Percentiles rank a stretch among this genome's conserved stretches.
These are phyloP conservation scores for Clonostachys solani DNA, from an alignment of 2,329 filamentous ascomycete genomes.

Conservation along the genomic window DNA sequence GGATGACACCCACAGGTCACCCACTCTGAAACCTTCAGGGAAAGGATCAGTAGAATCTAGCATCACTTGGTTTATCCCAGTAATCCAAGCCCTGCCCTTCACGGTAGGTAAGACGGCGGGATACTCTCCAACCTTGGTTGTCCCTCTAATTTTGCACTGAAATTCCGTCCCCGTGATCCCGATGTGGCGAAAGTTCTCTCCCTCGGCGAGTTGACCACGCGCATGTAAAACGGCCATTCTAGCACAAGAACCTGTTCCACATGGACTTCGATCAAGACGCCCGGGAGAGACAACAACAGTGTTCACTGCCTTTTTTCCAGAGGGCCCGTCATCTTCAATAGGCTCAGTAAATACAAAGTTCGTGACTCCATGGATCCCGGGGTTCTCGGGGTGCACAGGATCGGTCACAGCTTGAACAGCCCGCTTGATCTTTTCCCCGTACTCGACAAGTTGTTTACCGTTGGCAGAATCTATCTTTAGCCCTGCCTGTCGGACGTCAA, in stretches of 20 bases:
- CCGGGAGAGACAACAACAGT: too few species aligned
- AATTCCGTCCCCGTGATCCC: too few species aligned
- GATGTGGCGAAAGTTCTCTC: too few species aligned
- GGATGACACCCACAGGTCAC: too few species aligned
- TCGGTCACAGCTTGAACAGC: background rate
- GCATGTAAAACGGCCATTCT: too few species aligned
- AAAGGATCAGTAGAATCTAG: slow-evolving; percentile 33
- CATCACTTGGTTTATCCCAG: slow-evolving; percentile 28
- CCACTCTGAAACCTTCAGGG: slow-evolving; percentile 18
- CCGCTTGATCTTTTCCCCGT: slow-evolving; percentile 34
- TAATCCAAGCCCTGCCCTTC: slow-evolving; percentile 35
- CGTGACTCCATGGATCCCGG: too few species aligned
- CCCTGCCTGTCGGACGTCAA: slow-evolving; percentile 28
- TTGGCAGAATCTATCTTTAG: slow-evolving; percentile 23
- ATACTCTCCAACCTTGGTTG: slow-evolving; percentile 1
- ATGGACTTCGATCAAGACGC: too few species aligned
- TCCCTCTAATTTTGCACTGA: too few species aligned
- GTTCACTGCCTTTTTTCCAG: too few species aligned
- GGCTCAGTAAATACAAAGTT: too few species aligned
- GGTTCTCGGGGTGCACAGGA: slow-evolving; percentile 1
- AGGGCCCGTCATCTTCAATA: too few species aligned
- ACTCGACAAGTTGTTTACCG: slow-evolving; percentile 28
- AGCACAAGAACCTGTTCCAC: too few species aligned
- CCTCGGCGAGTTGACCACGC: slow-evolving; percentile 3
- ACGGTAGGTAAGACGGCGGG: slow-evolving; percentile 27